Evolutionary conservation across 2,329 filamentous ascomycete species (phyloP), one percentile per base, ranked within the genome.

Genomic region (Diaporthe velutina): DNA sequence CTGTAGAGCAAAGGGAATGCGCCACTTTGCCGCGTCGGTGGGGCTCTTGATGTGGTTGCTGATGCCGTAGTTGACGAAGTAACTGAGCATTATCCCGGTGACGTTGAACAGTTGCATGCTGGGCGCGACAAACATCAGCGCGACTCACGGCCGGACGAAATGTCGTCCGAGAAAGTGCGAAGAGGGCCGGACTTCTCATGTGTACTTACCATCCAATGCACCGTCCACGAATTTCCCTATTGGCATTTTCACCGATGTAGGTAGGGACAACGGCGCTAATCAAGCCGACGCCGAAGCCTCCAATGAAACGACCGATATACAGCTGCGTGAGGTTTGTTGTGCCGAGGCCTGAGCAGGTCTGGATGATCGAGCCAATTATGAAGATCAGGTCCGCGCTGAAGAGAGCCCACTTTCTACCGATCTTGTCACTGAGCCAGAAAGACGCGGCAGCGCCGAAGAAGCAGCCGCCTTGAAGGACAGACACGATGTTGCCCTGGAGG

Each of bases 381-480:
- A 75, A 75, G 38, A 75, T 55, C 22, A 75, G 12, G 52, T 75
- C 73, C 42, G 71, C 71, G 28, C 33, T 55, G 25, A 76, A 28
- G 30, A 75, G 74, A 19, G 73, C 28, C 71, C 64, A 75, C 52
- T 75, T 75, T 28, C 73, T 64, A 25, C 73, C 73, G n/a, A 89
- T 84, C 13, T 89, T 92, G 84, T 91, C 85, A 85, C 92, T 85
- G 66, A 84, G 84, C 0, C 86, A 83, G 67, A 88, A 86, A 5
- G 71, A 76, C 25, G 72, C 55, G 13, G 70, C 73, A 22, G 71
- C 76, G 15, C 71, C 75, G 79, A 76, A 75, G 54, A 76, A 73
- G 42, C 73, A 75, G 35, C 75, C 75, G 12, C 73, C 73, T 45
- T 76, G 75, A 22, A 76, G 67, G 17, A 76, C 45, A 25, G 75